A percentile compares a stretch with the other conserved stretches of the same genome.
Evolutionary conservation across 495 filamentous ascomycete genomes (phyloP).

Genomic region (Aspergillus sclerotiicarbonarius): DNA sequence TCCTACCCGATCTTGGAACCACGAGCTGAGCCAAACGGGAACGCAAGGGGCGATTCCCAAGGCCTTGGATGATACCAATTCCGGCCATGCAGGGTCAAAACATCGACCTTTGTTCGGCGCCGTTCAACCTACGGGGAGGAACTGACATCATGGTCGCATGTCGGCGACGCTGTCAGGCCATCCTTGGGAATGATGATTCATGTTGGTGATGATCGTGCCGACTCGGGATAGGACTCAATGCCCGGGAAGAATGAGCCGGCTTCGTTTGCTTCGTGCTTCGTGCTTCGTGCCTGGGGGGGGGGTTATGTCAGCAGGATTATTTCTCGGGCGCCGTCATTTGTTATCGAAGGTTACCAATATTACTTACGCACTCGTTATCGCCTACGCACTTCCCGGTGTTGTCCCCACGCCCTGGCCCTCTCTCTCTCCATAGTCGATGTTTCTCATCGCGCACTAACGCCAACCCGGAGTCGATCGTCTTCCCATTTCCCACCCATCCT

Average conservation of each 20-base stretch:
- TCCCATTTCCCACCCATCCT: not conserved
- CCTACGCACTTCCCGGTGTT: slow-evolving; percentile 2
- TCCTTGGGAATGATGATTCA: too few species aligned
- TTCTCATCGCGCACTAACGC: not conserved
- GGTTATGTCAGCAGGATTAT: slow-evolving; percentile 6
- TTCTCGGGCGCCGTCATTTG: not conserved
- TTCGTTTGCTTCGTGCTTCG: too few species aligned
- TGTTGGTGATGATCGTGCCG: not conserved
- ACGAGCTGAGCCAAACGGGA: slow-evolving; percentile 22
- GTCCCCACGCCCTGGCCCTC: not conserved
- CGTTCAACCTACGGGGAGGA: not conserved
- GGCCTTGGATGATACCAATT: slow-evolving; percentile 16
- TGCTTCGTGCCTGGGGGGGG: too few species aligned
- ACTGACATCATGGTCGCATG: slow-evolving; percentile 1
- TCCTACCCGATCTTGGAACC: slow-evolving; percentile 17
- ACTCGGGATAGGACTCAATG: not conserved
- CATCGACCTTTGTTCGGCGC: slow-evolving; percentile 24
- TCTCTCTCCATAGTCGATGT: not conserved
- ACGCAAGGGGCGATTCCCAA: slow-evolving; percentile 19
- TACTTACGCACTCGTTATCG: slow-evolving; percentile 1
- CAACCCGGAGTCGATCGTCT: slow-evolving; percentile 3
- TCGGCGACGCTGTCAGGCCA: slow-evolving; percentile 5
- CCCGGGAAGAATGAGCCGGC: not conserved
- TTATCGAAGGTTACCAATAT: not conserved
- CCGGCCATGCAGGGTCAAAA: slow-evolving; percentile 22